phyloP scores from a whole-genome alignment of 768 basidiomycete genomes.

The Russula abietina region DNA sequence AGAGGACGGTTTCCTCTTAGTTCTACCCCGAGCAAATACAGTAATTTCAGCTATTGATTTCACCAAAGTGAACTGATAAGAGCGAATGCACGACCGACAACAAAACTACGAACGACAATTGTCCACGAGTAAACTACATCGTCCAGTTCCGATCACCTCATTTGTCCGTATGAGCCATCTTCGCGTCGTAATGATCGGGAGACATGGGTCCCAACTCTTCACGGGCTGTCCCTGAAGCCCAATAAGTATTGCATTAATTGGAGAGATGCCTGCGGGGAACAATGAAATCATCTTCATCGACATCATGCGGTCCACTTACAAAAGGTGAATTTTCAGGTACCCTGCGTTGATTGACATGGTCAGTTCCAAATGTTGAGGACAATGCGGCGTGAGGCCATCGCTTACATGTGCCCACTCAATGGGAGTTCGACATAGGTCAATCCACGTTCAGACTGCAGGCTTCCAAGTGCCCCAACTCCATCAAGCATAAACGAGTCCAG shows the following conservation, averaged over 20 bases:
- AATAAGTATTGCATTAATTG: constrained; percentile 64
- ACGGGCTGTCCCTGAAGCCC: constrained; percentile 53
- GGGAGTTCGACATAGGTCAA: constrained; percentile 62
- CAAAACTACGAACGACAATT: too few species aligned
- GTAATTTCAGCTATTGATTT: neutral
- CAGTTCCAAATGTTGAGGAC: neutral
- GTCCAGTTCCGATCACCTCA: too few species aligned
- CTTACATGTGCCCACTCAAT: constrained; percentile 72
- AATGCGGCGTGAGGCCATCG: neutral
- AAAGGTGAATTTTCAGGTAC: constrained; percentile 60
- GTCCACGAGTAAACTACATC: too few species aligned
- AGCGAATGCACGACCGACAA: too few species aligned
- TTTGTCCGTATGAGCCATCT: too few species aligned
- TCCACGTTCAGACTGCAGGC: constrained; percentile 59
- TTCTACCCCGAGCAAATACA: neutral
- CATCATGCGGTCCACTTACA: constrained; percentile 34
- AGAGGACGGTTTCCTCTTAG: too few species aligned
- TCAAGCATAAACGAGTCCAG: constrained; percentile 67
- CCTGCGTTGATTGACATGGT: constrained; percentile 33
- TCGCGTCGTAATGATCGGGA: neutral
- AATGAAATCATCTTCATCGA: neutral
- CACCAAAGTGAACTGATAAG: neutral
- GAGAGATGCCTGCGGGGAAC: constrained; percentile 47
- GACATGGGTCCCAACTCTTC: neutral
- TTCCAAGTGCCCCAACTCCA: constrained; percentile 56